phyloP scores from a whole-genome alignment of 2,329 filamentous ascomycete genomes.

The Microsporum canis region DNA sequence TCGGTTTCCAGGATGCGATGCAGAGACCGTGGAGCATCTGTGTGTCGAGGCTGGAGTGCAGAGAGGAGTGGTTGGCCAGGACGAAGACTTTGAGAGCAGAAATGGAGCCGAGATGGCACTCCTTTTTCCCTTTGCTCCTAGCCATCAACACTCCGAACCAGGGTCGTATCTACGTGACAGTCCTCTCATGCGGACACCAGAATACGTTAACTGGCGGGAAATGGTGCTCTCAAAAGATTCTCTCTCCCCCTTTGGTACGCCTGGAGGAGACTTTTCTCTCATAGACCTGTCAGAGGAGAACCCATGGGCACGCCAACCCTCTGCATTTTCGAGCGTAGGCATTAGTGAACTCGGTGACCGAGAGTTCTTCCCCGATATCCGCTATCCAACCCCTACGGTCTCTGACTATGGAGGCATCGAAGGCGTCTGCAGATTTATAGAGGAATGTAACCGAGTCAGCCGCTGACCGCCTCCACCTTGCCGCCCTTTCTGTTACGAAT shows the following conservation, averaged over 20 bases:
- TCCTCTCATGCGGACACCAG: conserved; percentile 23
- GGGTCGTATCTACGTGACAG: conserved; percentile 16
- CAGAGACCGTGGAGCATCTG: conserved; percentile 65
- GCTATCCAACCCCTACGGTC: conserved; percentile 20
- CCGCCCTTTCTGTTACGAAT: conserved; percentile 7
- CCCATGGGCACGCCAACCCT: conserved; percentile 42
- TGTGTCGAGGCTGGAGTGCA: conserved; percentile 80
- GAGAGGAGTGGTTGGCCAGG: conserved; percentile 67
- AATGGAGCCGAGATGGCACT: conserved; percentile 63
- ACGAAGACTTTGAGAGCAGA: conserved; percentile 59
- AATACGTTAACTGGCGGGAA: conserved; percentile 44
- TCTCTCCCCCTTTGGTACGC: conserved; percentile 17
- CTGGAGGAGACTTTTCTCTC: conserved; percentile 30
- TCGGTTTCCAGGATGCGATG: conserved; percentile 84
- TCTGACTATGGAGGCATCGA: conserved; percentile 53
- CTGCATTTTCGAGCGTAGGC: conserved; percentile 48
- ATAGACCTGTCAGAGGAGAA: conserved; percentile 38
- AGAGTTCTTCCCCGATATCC: conserved; percentile 30
- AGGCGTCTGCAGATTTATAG: conserved; percentile 55
- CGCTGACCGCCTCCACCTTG: conserved; percentile 16
- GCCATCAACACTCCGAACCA: conserved; percentile 35
- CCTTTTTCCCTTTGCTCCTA: conserved; percentile 75
- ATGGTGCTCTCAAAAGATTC: conserved; percentile 38
- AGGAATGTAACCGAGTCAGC: conserved; percentile 47
- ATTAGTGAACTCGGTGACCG: conserved; percentile 41